Evolutionary conservation across 768 basidiomycete genomes (phyloP).

Genomic region (Boletus edulis): DNA sequence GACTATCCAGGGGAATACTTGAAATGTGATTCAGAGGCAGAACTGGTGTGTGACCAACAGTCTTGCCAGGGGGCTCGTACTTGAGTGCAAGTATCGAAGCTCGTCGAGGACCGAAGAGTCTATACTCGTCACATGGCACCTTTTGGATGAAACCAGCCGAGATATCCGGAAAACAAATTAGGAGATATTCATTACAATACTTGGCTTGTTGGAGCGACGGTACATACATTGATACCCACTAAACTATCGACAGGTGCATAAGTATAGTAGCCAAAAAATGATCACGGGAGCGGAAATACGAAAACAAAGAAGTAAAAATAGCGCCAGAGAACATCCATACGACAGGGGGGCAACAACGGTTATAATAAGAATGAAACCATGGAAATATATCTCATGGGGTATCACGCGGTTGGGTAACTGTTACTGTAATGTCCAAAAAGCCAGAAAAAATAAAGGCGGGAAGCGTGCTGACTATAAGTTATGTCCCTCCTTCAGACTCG

Average conservation of each 20-base stretch:
- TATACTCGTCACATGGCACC: too few relatives aligned
- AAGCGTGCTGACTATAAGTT: slow-evolving; percentile 1
- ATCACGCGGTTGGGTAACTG: slow-evolving; percentile 26
- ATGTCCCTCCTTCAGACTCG: slow-evolving; percentile 54
- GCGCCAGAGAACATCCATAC: slow-evolving; percentile 1
- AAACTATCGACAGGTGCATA: slow-evolving; percentile 15
- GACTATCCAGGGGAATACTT: too few relatives aligned
- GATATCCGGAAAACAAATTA: too few relatives aligned
- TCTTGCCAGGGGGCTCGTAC: too few relatives aligned
- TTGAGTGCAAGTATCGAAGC: too few relatives aligned
- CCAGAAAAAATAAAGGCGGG: background rate
- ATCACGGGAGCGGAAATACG: background rate
- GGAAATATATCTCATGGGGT: slow-evolving; percentile 17
- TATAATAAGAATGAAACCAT: slow-evolving; percentile 14
- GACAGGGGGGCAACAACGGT: background rate
- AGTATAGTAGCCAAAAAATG: slow-evolving; percentile 1
- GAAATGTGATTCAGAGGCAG: too few relatives aligned
- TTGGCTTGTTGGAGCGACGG: background rate
- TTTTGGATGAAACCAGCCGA: too few relatives aligned
- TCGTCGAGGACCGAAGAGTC: too few relatives aligned
- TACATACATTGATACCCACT: slow-evolving; percentile 24
- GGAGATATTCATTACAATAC: too few relatives aligned
- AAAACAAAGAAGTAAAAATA: background rate
- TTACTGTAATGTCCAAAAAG: slow-evolving; percentile 12
- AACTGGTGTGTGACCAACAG: too few relatives aligned